Percentiles rank a stretch among this genome's conserved stretches.
Conservation (phyloP, 495 filamentous ascomycete genomes). For the Annulohypoxylon nitens region DNA sequence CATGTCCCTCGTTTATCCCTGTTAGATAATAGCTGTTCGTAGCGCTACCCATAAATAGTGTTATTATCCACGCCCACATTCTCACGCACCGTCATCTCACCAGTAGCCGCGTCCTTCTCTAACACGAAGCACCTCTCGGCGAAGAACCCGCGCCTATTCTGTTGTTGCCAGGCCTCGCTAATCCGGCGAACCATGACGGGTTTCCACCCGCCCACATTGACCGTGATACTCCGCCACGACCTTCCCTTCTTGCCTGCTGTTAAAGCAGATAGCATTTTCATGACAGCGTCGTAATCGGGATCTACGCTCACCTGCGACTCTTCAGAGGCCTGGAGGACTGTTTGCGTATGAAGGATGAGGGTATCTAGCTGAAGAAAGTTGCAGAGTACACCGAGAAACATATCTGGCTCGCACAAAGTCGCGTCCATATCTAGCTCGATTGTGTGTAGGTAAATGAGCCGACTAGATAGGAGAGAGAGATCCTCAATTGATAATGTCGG, state of each 20-base stretch:
- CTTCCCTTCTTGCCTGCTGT: constrained; percentile 21
- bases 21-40: background rate
- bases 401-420: constrained; percentile 14
- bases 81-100: constrained; percentile 25
- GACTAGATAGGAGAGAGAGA: constrained; percentile 32
- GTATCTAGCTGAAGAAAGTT: constrained; percentile 37
- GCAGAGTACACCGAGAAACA: constrained; percentile 38
- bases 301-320: background rate
- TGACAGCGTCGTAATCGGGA: constrained; percentile 23
- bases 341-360: constrained; percentile 50
- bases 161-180: constrained; percentile 39
- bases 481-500: constrained; percentile 43
- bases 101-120: constrained; percentile 20
- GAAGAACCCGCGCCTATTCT: constrained; percentile 39
- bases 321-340: constrained; percentile 33
- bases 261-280: constrained; percentile 25
- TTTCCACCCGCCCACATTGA: constrained; percentile 52
- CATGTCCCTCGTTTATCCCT: background rate
- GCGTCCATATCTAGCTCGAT: constrained; percentile 51
- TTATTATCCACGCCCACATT: constrained; percentile 27
- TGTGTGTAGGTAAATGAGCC: constrained; percentile 27
- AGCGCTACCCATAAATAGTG: background rate
- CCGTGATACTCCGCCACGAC: constrained; percentile 41
- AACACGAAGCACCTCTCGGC: constrained; percentile 51
- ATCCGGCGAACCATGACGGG: constrained; percentile 48